Evolutionary conservation across 2,329 filamentous ascomycete genomes (phyloP).

Genomic region (Cytospora paraplurivora): DNA sequence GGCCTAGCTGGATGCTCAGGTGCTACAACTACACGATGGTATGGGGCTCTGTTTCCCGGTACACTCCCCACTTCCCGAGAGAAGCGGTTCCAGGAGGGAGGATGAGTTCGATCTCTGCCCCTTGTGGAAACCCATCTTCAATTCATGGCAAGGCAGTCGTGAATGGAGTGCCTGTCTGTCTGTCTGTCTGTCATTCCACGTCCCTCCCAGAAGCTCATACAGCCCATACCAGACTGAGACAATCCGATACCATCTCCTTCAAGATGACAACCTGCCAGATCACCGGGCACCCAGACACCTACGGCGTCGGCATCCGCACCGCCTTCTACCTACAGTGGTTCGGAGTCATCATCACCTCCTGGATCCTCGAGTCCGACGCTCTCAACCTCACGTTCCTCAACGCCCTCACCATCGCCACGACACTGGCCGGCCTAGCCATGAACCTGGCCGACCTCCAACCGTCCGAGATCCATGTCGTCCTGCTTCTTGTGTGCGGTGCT

Average conservation of each 20-base stretch:
- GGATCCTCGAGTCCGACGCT: constrained; percentile 22
- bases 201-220: too few relatives aligned
- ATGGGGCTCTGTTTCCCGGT: too few relatives aligned
- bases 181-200: too few relatives aligned
- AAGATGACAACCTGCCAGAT: constrained; percentile 23
- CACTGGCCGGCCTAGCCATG: constrained; percentile 19
- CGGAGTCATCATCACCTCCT: constrained; percentile 26
- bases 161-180: too few relatives aligned
- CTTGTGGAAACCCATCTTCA: too few relatives aligned
- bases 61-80: too few relatives aligned
- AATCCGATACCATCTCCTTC: neutral
- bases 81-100: too few relatives aligned
- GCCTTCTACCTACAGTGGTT: constrained; percentile 29
- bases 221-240: too few relatives aligned
- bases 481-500: constrained; percentile 29
- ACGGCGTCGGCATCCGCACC: constrained; percentile 27
- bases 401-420: constrained; percentile 24
- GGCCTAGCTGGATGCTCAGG: too few relatives aligned
- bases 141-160: too few relatives aligned
- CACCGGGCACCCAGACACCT: constrained; percentile 15
- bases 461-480: constrained; percentile 30
- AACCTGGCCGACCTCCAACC: constrained; percentile 18
- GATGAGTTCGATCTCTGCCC: too few relatives aligned
- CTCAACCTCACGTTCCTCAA: constrained; percentile 25
- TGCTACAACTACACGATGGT: too few relatives aligned